Percentiles rank a stretch among this genome's conserved stretches.
Evolutionary conservation across 2,329 filamentous ascomycete genomes (phyloP).

Genomic region (Sarocladiaceae sp.): DNA sequence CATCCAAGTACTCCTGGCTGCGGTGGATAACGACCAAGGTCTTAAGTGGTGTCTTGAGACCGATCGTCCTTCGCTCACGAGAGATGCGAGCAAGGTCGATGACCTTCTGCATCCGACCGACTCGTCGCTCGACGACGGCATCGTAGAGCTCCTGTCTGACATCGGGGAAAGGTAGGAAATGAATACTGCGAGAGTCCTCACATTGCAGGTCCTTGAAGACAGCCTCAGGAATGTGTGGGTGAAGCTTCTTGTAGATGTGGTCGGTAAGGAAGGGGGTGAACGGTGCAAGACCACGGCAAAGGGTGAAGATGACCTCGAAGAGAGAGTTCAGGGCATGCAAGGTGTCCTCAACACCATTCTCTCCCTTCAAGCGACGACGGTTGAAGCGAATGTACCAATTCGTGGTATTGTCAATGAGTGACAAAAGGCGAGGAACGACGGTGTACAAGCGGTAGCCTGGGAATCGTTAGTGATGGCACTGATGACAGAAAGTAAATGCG

Average conservation of each 20-base stretch:
- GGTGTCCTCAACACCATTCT: conserved; percentile 79
- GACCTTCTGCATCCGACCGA: conserved; percentile 88
- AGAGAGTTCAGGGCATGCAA: conserved; percentile 87
- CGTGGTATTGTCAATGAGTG: conserved; percentile 88
- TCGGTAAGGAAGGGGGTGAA: conserved; percentile 96
- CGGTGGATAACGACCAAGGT: conserved; percentile 83
- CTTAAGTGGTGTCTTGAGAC: conserved; percentile 86
- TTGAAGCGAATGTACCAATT: conserved; percentile 99
- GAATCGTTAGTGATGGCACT: background rate
- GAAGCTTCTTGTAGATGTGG: conserved; percentile 80
- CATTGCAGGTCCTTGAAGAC: conserved; percentile 36
- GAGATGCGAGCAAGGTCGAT: conserved; percentile 86
- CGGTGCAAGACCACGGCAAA: conserved; percentile 81
- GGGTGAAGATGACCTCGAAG: conserved; percentile 86
- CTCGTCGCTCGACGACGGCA: conserved; percentile 74
- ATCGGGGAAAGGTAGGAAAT: conserved; percentile 86
- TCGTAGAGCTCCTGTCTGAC: conserved; percentile 87
- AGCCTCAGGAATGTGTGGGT: conserved; percentile 69
- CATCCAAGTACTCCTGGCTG: conserved; percentile 75
- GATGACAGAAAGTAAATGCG: conserved; percentile 4
- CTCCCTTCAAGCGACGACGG: conserved; percentile 82
- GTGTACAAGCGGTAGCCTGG: conserved; percentile 74
- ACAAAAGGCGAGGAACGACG: conserved; percentile 77
- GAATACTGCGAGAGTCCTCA: conserved; percentile 76
- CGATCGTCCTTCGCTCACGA: conserved; percentile 76